These are phyloP conservation scores for Irpex sp. DNA, from an alignment of 1,284 basidiomycete species.

Conservation along the genomic window DNA sequence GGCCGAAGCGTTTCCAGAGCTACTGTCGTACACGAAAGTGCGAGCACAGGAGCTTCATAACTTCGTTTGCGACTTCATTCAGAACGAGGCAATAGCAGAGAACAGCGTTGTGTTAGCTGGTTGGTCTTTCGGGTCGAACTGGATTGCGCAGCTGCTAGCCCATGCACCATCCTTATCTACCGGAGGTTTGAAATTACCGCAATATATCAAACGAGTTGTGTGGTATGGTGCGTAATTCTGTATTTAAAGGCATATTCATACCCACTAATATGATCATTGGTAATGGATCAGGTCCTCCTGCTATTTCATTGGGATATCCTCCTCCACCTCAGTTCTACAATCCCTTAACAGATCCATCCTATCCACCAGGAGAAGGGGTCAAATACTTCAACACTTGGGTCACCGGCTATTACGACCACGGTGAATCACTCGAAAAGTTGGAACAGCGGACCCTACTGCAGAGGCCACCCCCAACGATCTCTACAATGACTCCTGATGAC, in stretches of 20 bases:
- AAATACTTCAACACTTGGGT: conserved; percentile 29
- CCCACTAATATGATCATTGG: too few relatives aligned
- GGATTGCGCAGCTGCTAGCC: conserved; percentile 26
- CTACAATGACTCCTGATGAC: conserved; percentile 22
- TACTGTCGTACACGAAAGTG: conserved; percentile 22
- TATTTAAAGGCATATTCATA: too few relatives aligned
- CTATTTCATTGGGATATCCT: conserved; percentile 28
- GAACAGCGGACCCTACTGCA: conserved; percentile 19
- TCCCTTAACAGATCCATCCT: conserved; percentile 26
- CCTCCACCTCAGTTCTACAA: conserved; percentile 26
- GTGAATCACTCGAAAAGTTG: conserved; percentile 16
- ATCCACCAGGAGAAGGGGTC: conserved; percentile 23
- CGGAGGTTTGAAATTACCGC: neutral
- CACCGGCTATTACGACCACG: conserved; percentile 34
- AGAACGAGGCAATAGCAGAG: conserved; percentile 16
- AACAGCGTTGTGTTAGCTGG: conserved; percentile 21
- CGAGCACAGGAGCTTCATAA: conserved; percentile 23
- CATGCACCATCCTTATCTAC: conserved; percentile 20
- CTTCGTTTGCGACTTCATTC: conserved; percentile 19
- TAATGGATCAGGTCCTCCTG: conserved; percentile 21
- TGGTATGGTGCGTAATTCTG: conserved; percentile 5
- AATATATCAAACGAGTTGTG: conserved; percentile 18
- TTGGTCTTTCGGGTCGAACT: conserved; percentile 28
- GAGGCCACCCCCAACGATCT: conserved; percentile 22
- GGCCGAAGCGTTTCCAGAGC: conserved; percentile 14